phyloP scores from a whole-genome alignment of 257 asterid genomes.

The Gentiana dahurica region DNA sequence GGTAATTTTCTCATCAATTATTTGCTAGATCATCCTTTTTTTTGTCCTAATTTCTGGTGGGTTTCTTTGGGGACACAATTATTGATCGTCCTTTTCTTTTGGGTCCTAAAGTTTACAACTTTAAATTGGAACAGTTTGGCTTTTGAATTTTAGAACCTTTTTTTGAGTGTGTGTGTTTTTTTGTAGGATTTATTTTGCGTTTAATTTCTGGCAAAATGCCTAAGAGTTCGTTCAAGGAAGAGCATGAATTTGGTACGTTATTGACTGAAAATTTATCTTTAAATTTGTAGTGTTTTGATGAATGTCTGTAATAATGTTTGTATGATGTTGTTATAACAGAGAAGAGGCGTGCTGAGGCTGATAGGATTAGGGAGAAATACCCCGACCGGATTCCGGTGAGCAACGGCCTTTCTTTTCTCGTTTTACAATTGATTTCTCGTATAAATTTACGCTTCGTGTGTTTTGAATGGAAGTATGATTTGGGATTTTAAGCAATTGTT shows the following conservation, averaged over 20 bases:
- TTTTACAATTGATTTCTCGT: neutral
- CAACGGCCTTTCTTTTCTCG: constrained; percentile 4
- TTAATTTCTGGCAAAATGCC: constrained; percentile 29
- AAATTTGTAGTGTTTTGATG: neutral
- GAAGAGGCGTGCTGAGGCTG: constrained; percentile 67
- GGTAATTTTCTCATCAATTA: too few relatives aligned
- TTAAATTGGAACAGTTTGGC: too few relatives aligned
- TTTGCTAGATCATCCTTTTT: too few relatives aligned
- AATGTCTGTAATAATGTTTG: neutral
- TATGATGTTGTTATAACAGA: constrained; percentile 11
- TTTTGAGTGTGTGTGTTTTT: too few relatives aligned
- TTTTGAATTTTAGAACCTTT: too few relatives aligned
- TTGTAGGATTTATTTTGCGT: too few relatives aligned
- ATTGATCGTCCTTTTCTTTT: too few relatives aligned
- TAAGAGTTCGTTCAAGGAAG: constrained; percentile 56
- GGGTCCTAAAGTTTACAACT: too few relatives aligned
- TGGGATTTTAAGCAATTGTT: too few relatives aligned
- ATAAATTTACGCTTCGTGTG: neutral
- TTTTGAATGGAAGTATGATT: neutral
- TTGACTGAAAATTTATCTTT: constrained; percentile 4
- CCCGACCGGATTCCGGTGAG: constrained; percentile 69
- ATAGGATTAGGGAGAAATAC: constrained; percentile 61
- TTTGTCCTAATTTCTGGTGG: too few relatives aligned
- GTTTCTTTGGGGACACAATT: too few relatives aligned
- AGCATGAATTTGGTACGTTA: constrained; percentile 47